Evolutionary conservation across 495 filamentous ascomycete species (phyloP), one percentile per base, ranked within the genome.

Genomic region (Jackrogersella minutella): DNA sequence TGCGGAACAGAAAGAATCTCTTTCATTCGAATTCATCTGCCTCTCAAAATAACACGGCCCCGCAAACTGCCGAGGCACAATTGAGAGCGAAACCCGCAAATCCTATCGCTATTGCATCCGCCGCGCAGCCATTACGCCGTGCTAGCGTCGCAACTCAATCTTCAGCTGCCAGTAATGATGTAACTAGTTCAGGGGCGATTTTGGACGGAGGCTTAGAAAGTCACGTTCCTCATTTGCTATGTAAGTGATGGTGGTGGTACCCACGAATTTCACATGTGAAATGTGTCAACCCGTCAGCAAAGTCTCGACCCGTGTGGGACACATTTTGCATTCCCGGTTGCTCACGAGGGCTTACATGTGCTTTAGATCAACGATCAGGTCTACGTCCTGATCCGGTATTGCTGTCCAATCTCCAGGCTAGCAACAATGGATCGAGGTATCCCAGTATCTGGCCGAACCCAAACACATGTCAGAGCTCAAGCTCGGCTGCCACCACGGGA

Each of bases 171-270:
- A 68, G 68, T 39, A 72, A 72, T 62, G 71, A 74, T 44, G 65
- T 72, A 40, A 72, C 64, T 37, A 54, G 53, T 34, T 61, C 69
- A 52, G 73, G 68, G 50, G 46, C 64, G n/a, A 61, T 70, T 47
- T 55, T 69, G 33, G 69, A 66, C 31, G 69, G 58, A 33, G 66
- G 71, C 24, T 39, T 64, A 31, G 72, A 74, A 24, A 62, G 74
- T 59, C 86, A 89, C 76, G 82, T 84, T 52, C 85, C 87, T 54
- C 86, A 89, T 75, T 77, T 86, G 41, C 80, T 86, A 70, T 86
- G 85, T 88, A 79, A 78, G 85, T 81, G 37, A 40, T 58, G 58
- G 55, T 71, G 50, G 34, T 9, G 36, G 16, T 33, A 55, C 64
- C 51, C 51, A 44, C 41, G 41, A 62, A 64, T 47, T 69, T 71